Base-by-base conservation (phyloP, 2,329 filamentous ascomycete species). In the Aureobasidium namibiae region DNA sequence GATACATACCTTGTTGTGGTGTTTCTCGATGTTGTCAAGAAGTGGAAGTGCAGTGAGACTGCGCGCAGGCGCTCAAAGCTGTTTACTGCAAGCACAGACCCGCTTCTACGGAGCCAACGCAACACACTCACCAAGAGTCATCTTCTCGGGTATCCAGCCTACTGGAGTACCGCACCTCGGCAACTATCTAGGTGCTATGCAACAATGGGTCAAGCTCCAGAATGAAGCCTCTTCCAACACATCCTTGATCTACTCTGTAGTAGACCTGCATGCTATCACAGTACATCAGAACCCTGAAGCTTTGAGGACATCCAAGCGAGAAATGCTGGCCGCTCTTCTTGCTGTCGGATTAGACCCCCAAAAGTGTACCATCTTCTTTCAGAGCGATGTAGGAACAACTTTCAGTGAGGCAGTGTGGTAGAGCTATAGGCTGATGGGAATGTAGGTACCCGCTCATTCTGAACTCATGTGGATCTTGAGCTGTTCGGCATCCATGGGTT, bases 391-490 rank as follows among this genome's bases (percentile, higher is more conserved):
- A 69, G 64, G 83, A 68, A 2, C 4, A 14, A 50, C n/a, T 4
- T 21, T 8, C 2, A 48, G 33, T 33, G 33, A 31, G 9, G 23
- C 26, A 3, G 13, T 44, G 24, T 38, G 21, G 44, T 31, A 46
- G 33, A 38, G 31, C n/a, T 31, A 29, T 48, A 42, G 39, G 33
- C 23, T 52, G 26, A 58, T 57, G 41, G 4, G 48, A 18, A 44
- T 33, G 26, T 63, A 89, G 84, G 85, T 92, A 2, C 79, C 85
- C 18, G 85, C 86, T 48, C 94, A 97, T 74, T 78, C 88, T 4
- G 92, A 97, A 73, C 80, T 99, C 63, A 95, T 96, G 89, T 99
- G 94, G 94, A 91, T 97, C 68, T 76, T 99, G 62, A 92, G 90
- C 69, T 96, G 92, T 65, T 88, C 89, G 56, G 89, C 94, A 24